phyloP scores from a whole-genome alignment of 2,329 filamentous ascomycete genomes.

The Fusarium staphyleae region DNA sequence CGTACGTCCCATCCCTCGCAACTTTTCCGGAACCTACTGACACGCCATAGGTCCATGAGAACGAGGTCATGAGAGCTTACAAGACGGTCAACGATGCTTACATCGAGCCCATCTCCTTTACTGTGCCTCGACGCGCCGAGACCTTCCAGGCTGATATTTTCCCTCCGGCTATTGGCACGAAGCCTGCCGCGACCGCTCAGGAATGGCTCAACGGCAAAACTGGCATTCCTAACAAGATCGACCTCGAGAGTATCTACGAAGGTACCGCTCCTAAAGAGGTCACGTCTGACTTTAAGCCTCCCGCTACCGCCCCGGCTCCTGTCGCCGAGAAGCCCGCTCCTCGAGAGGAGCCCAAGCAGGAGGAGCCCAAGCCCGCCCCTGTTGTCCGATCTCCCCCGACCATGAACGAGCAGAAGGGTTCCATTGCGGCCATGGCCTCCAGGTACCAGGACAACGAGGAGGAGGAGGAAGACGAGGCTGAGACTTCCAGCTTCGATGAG shows the following conservation, averaged over 20 bases:
- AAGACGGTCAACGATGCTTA: slow-evolving; percentile 96
- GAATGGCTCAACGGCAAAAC: slow-evolving; percentile 92
- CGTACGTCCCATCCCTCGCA: slow-evolving; percentile 54
- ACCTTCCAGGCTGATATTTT: slow-evolving; percentile 98
- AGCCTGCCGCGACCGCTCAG: slow-evolving; percentile 77
- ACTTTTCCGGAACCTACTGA: slow-evolving; percentile 31
- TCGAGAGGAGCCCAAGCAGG: slow-evolving; percentile 58
- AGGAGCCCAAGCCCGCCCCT: slow-evolving; percentile 61
- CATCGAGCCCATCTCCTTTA: slow-evolving; percentile 97
- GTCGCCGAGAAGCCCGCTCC: slow-evolving; percentile 49
- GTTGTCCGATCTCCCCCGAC: slow-evolving; percentile 62
- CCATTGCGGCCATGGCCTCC: slow-evolving; percentile 83
- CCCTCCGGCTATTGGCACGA: slow-evolving; percentile 81
- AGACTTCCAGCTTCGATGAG: slow-evolving; percentile 86
- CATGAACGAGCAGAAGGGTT: slow-evolving; percentile 84
- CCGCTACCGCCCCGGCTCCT: slow-evolving; percentile 53
- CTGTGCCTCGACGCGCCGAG: slow-evolving; percentile 90
- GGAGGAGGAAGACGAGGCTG: slow-evolving; percentile 68
- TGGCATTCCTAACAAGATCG: slow-evolving; percentile 86
- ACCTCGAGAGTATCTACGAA: slow-evolving; percentile 90
- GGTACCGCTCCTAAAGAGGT: slow-evolving; percentile 82
- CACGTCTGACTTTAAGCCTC: slow-evolving; percentile 70
- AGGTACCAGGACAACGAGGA: slow-evolving; percentile 81
- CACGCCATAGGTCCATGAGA: slow-evolving; percentile 76
- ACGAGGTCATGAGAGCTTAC: slow-evolving; percentile 93